Evolutionary conservation across 1,284 basidiomycete genomes (phyloP), one percentile per base, ranked within the genome.

Genomic region (Uromyces viciae-fabae): DNA sequence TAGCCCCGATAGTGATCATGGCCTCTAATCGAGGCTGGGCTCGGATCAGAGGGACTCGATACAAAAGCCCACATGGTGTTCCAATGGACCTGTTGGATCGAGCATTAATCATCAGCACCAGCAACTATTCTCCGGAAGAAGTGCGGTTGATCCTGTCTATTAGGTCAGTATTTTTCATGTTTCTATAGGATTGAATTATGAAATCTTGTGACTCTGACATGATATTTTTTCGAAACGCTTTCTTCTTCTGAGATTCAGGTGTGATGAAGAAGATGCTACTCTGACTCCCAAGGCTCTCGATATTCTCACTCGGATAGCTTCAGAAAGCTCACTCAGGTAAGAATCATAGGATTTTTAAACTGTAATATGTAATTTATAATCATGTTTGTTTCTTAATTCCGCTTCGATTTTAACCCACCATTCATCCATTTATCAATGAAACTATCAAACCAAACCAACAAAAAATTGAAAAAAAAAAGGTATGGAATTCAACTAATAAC

Each of bases 1-100:
- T 98, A 3, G 92, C 95, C 0, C 96, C 96, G 0, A 88, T 99
- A 73, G 96, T 99, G 58, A 94, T 99, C 85, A 98, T 99, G 95
- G 96, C 96, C 0, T 95, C 93, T 56, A 99, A 99, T 87, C 90
- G 96, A 25, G 96, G 96, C 17, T 94, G 95, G 89, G 91, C 95
- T 9, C 90, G 93, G 73, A 97, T 99, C 86, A 90, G 96, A 82
- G 97, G 96, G 75, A 99, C 96, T 36, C 94, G 93, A 84, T 94
- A 95, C 88, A 91, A 91, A 84, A 93, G 92, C 82, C 96, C 96
- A 0, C 96, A 98, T 85, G 96, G 96, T 66, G 90, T 99, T 22
- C 96, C 96, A 0, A 92, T 94, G 69, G 96, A 99, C 87, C 88
- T 99, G 56, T 90, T 99, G 77, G 96, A 98, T 87, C 91, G 96